Evolutionary conservation across 2,329 filamentous ascomycete genomes (phyloP), one percentile per base, ranked within the genome.

Genomic region (Botryotinia convoluta): DNA sequence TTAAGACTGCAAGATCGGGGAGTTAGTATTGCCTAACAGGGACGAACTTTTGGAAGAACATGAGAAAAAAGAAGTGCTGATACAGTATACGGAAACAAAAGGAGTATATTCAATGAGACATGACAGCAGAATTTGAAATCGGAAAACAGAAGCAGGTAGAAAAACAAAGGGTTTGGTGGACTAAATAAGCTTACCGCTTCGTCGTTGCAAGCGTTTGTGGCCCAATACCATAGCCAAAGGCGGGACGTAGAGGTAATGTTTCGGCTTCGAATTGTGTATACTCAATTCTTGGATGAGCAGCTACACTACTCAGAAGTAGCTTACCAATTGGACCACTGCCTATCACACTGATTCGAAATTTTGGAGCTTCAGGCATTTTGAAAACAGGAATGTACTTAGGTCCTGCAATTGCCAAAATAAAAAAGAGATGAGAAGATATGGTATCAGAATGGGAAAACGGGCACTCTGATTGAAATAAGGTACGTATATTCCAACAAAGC

Each of bases 311-410:
- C 35, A 75, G 29, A 7, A 75, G n/a, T 14, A 75, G 63, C 69
- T 74, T 75, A 14, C 74, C 72, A 37, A 75, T 73, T 39, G 74
- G 74, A 0, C 72, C 72, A 22, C 72, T 74, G 57, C 72, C 74
- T 48, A 74, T 70, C 39, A 75, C 68, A 16, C 69, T 69, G 45
- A 75, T 72, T 44, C 68, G 74, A 35, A 75, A 72, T 71, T 73
- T 71, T 60, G 44, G 29, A 18, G 26, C 42, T 37, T 69, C 37
- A 26, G 67, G 22, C 67, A 69, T 69, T 26, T 60, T 45, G 37
- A 42, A 45, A 18, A 60, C 10, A 51, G 7, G 42, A 51, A n/a
- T 22, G 44, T 37, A 64, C 22, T 37, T 61, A 14, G 22, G 22
- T 39, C 35, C 32, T 37, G 18, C 14, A n/a, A 26, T 61, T 14